A percentile compares a stretch with the other conserved stretches of the same genome.
These are phyloP conservation scores for Ambrosia hybrid DNA, from an alignment of 140 eudicot genomes.

Conservation along the genomic window DNA sequence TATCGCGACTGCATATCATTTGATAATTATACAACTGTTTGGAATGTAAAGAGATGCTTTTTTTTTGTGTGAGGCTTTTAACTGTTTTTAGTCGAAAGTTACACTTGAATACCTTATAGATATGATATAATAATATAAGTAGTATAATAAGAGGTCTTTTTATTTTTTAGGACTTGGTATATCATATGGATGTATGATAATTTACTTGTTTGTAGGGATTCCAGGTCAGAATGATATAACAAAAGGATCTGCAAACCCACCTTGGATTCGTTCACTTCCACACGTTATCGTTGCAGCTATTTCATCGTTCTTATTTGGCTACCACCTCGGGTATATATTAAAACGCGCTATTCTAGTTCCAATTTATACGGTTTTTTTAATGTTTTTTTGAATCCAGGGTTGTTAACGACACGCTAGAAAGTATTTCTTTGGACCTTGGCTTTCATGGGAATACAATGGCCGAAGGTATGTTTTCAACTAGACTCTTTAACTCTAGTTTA, in stretches of 20 bases:
- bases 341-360: too few relatives aligned
- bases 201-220: constrained; percentile 23
- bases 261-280: constrained; percentile 76
- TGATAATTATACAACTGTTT: too few relatives aligned
- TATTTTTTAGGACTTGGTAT: neutral
- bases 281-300: constrained; percentile 81
- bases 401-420: constrained; percentile 79
- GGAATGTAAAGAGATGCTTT: too few relatives aligned
- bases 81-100: too few relatives aligned
- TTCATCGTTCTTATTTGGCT: constrained; percentile 75
- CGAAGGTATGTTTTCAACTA: constrained; percentile 56
- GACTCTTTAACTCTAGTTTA: neutral
- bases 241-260: constrained; percentile 64
- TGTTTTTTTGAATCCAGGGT: constrained; percentile 50
- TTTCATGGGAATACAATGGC: constrained; percentile 72
- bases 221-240: constrained; percentile 19
- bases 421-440: constrained; percentile 69
- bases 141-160: neutral
- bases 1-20: too few relatives aligned
- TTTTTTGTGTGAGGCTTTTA: too few relatives aligned
- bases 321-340: constrained; percentile 72
- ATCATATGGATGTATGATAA: constrained; percentile 20
- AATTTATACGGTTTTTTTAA: constrained; percentile 1
- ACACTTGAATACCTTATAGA: neutral
- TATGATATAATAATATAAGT: neutral